A percentile compares a stretch with the other conserved stretches of the same genome.
phyloP scores from a whole-genome alignment of 176 grass and related monocot genomes.

The Chrysopogon serrulatus region DNA sequence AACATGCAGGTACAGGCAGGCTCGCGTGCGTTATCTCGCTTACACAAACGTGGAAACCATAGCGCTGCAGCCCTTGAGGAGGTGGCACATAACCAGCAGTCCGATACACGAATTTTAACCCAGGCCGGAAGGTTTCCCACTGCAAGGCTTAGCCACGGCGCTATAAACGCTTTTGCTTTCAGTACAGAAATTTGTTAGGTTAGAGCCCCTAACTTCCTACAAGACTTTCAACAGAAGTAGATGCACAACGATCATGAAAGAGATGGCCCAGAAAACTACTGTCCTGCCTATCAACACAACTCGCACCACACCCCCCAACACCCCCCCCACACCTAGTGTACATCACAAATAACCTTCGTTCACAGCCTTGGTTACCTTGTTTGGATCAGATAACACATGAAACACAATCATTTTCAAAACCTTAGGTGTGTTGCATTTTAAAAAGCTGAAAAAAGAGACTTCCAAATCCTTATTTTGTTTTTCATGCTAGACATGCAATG shows the following conservation, averaged over 20 bases:
- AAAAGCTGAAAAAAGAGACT: background rate
- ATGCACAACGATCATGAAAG: background rate
- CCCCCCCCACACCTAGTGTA: no score
- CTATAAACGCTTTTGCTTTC: background rate
- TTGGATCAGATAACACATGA: background rate
- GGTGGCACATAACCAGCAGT: no score
- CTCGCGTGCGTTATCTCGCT: background rate
- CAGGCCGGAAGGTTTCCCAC: no score
- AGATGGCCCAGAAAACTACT: background rate
- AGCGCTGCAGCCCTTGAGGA: no score
- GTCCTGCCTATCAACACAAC: background rate
- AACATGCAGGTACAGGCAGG: background rate
- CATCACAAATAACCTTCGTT: background rate
- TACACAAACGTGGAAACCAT: no score
- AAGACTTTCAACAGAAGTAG: background rate
- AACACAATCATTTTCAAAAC: background rate
- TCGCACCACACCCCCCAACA: no score
- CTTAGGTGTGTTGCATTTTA: background rate
- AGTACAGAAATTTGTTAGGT: background rate
- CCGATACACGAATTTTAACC: no score
- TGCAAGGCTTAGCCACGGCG: background rate
- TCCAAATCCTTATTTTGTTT: background rate
- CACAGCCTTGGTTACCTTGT: background rate
- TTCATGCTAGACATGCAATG: conserved; percentile 15
- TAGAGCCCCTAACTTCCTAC: background rate